Conservation (phyloP, 495 filamentous ascomycete genomes). For the Aspergillus nidulans region DNA sequence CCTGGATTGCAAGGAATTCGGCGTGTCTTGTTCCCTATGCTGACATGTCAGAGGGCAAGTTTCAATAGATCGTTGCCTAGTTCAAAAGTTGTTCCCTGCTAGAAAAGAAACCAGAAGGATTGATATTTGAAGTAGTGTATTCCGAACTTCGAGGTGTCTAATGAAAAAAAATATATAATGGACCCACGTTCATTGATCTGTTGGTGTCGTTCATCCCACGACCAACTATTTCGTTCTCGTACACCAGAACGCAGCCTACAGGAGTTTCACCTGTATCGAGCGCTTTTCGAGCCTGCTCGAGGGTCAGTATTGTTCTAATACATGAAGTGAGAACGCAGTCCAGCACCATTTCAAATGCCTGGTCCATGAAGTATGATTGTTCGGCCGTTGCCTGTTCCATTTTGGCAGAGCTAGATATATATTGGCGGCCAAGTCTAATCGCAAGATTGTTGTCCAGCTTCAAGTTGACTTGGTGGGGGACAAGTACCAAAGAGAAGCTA, state of each 20-base stretch:
- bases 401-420: background rate
- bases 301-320: constrained; percentile 3
- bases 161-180: background rate
- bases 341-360: constrained; percentile 62
- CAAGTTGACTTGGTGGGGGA: too few relatives aligned
- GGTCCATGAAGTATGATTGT: constrained; percentile 63
- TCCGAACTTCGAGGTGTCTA: background rate
- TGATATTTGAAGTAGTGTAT: background rate
- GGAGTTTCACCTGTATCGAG: constrained; percentile 84
- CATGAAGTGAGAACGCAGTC: constrained; percentile 5
- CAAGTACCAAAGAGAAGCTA: too few relatives aligned
- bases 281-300: constrained; percentile 66
- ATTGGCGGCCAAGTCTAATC: background rate
- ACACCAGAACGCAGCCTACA: constrained; percentile 90
- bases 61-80: background rate
- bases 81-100: too few relatives aligned
- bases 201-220: constrained; percentile 96
- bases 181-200: constrained; percentile 64
- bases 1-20: constrained; percentile 79
- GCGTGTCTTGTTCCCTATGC: constrained; percentile 84
- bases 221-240: constrained; percentile 68
- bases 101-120: background rate
- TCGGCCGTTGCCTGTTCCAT: constrained; percentile 16
- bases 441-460: background rate
- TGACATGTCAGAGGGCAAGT: background rate